Conservation (phyloP, 73 alveolate genomes). For the Stentor roeselii region DNA sequence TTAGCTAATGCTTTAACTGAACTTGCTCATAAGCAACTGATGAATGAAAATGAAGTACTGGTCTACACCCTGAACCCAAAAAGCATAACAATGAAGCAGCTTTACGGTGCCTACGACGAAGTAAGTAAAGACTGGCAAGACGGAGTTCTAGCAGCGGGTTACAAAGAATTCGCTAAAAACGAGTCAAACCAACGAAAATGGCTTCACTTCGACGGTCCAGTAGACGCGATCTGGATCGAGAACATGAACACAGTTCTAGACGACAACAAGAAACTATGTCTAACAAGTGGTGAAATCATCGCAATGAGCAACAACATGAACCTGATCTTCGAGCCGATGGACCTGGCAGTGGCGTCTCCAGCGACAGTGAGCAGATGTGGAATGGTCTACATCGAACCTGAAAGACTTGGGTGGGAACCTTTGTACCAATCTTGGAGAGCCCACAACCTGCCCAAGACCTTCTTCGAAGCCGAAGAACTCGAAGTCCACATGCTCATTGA, state of each 20-base stretch:
- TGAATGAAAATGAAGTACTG: conserved; percentile 86
- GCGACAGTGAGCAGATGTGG: conserved; percentile 99
- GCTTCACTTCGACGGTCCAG: conserved; percentile 99
- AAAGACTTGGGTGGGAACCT: conserved; percentile 88
- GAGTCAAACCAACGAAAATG: conserved; percentile 84
- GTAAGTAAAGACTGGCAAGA: conserved; percentile 98
- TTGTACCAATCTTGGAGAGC: conserved; percentile 88
- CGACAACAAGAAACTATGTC: conserved; percentile 97
- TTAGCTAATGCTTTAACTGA: conserved; percentile 92
- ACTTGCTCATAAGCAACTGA: conserved; percentile 89
- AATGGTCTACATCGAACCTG: conserved; percentile 96
- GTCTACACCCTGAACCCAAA: conserved; percentile 93
- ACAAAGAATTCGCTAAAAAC: conserved; percentile 84
- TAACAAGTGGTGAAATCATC: conserved; percentile 95
- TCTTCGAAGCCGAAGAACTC: conserved; percentile 67
- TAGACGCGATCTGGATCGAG: conserved; percentile 99
- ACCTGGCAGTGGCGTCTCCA: conserved; percentile 98
- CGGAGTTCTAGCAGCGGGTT: conserved; percentile 97
- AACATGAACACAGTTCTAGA: conserved; percentile 98
- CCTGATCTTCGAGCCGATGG: conserved; percentile 99
- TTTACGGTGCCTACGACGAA: conserved; percentile 93
- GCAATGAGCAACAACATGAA: conserved; percentile 90
- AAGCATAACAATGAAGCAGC: conserved; percentile 93
- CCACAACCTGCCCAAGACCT: conserved; percentile 62
- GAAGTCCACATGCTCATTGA: conserved; percentile 78